Evolutionary conservation across 2,329 filamentous ascomycete genomes (phyloP), one percentile per base, ranked within the genome.

Genomic region (Tolypocladium cylindrosporum): DNA sequence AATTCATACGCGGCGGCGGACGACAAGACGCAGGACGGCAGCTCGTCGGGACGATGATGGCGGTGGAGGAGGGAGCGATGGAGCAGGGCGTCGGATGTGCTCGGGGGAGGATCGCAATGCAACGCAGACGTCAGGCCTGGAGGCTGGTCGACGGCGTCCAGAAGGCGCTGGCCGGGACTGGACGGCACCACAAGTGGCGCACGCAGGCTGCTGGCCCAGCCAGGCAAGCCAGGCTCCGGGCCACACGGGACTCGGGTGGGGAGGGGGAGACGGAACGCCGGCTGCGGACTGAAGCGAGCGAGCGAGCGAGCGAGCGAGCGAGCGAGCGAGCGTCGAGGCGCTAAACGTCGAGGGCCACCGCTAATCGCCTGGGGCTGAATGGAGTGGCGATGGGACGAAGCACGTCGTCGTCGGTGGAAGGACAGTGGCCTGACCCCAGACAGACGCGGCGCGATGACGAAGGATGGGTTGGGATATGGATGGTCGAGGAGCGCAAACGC

Each of bases 211-310:
- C 21, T 24, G 21, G 53, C 52, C 52, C 51, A 55, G 37, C 58
- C 50, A 52, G 31, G 48, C 54, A 24, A 24, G 21, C 21, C 21
- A 24, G 21, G 21, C 21, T 57, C 41, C 58, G 58, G 58, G 57
- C 55, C 55, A 60, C 37, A 57, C 57, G 55, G 55, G 59, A 42
- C 19, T 51, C 14, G 48, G 19, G 57, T 57, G 57, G 59, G 40
- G 57, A 54, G 48, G 21, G 21, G 21, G 21, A 27, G 27, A 55
- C 58, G 58, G 59, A 58, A 58, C 14, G 55, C 56, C 59, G 56
- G 59, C 57, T 57, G 43, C 43, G 45, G 56, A 55, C 53, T 52
- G 52, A 16, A 58, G 45, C 53, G 48, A 43, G 41, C 54, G 11
- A 24, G 21, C 21, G 21, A 24, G 19, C 24, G 40, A 24, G 21